Conservation (phyloP, 2,329 filamentous ascomycete genomes). For the Coccinonectria pachysandricola region DNA sequence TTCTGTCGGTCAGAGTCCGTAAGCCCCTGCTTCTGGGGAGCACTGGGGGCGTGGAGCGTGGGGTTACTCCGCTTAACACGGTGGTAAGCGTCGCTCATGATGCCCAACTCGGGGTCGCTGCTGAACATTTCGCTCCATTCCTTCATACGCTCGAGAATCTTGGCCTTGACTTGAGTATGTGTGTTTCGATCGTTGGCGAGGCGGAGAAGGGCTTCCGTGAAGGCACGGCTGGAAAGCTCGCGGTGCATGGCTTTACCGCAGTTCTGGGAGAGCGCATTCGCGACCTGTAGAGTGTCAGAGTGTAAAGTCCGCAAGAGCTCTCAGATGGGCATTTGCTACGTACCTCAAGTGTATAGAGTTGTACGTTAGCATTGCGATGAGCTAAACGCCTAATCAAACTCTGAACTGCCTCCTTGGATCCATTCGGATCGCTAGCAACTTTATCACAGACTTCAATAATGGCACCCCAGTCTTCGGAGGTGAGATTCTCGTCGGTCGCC, state of each 20-base stretch:
- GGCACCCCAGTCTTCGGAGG: slow-evolving; percentile 62
- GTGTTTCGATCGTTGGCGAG: slow-evolving; percentile 92
- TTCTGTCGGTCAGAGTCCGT: slow-evolving; percentile 85
- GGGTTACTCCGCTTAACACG: slow-evolving; percentile 79
- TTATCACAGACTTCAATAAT: slow-evolving; percentile 56
- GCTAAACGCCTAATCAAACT: slow-evolving; percentile 86
- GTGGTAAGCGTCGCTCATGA: slow-evolving; percentile 93
- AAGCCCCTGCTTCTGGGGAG: slow-evolving; percentile 84
- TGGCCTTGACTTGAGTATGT: slow-evolving; percentile 90
- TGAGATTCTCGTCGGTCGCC: slow-evolving; percentile 96
- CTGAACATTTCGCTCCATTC: slow-evolving; percentile 95
- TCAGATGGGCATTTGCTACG: slow-evolving; percentile 14
- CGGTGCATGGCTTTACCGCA: slow-evolving; percentile 79
- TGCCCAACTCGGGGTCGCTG: slow-evolving; percentile 80
- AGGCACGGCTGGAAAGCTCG: slow-evolving; percentile 81
- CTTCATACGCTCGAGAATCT: slow-evolving; percentile 93
- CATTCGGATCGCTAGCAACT: slow-evolving; percentile 42
- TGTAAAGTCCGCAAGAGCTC: too few species aligned
- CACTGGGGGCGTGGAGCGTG: slow-evolving; percentile 80
- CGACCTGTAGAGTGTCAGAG: too few species aligned
- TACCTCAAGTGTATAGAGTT: slow-evolving; percentile 86
- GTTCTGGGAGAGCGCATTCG: slow-evolving; percentile 85
- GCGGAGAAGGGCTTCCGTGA: slow-evolving; percentile 86
- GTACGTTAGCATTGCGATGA: slow-evolving; percentile 90
- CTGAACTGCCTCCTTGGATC: slow-evolving; percentile 74